phyloP scores from a whole-genome alignment of 2,329 filamentous ascomycete genomes.

The Sclerotinia minor region DNA sequence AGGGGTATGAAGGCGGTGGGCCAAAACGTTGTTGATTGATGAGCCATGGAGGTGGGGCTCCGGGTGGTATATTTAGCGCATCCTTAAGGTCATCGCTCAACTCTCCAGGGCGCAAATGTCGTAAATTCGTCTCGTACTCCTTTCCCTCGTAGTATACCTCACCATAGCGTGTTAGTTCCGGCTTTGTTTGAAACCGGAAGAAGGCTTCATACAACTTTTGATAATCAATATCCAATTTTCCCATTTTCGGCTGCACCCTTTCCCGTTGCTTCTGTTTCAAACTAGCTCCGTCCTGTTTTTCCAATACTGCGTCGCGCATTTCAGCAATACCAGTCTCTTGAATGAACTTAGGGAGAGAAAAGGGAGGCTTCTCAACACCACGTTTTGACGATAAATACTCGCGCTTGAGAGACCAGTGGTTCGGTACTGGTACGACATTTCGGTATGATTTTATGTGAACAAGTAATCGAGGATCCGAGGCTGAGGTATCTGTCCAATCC shows the following conservation, averaged over 20 bases:
- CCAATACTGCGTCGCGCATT: conserved; percentile 94
- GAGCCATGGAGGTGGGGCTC: conserved; percentile 92
- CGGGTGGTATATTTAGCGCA: conserved; percentile 88
- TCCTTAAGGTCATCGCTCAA: conserved; percentile 87
- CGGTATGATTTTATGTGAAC: conserved; percentile 94
- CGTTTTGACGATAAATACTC: conserved; percentile 97
- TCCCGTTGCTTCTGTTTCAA: conserved; percentile 96
- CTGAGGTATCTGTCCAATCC: conserved; percentile 95
- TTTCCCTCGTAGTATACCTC: conserved; percentile 99
- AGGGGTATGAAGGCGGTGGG: conserved; percentile 90
- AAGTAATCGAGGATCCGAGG: conserved; percentile 81
- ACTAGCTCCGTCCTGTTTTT: conserved; percentile 89
- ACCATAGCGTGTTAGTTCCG: conserved; percentile 87
- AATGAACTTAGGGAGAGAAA: conserved; percentile 92
- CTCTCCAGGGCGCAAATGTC: conserved; percentile 86
- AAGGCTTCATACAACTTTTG: conserved; percentile 98
- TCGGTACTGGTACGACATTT: conserved; percentile 92
- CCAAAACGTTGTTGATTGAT: conserved; percentile 96
- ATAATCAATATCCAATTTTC: conserved; percentile 96
- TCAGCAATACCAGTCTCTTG: conserved; percentile 96
- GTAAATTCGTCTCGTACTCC: conserved; percentile 92
- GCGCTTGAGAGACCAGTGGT: conserved; percentile 93
- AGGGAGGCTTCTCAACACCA: conserved; percentile 93
- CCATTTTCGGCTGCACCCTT: conserved; percentile 92
- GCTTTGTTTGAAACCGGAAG: conserved; percentile 97